Percentiles rank a stretch among this genome's conserved stretches.
Conservation (phyloP, 2,329 filamentous ascomycete species). For the Ophiostoma ulmi region DNA sequence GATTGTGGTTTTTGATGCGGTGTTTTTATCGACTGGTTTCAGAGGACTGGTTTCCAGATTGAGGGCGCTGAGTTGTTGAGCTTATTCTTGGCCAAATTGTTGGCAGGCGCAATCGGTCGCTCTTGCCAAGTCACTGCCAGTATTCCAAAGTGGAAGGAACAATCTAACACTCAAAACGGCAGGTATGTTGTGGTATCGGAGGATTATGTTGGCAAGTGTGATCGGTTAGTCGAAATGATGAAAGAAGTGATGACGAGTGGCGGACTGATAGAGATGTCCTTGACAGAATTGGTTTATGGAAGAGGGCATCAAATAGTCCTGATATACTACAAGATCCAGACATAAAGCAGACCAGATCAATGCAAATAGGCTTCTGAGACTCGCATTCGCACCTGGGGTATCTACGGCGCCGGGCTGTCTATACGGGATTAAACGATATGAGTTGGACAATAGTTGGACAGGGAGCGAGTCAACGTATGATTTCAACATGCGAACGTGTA, state of each 20-base stretch:
- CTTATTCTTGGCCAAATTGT: background rate
- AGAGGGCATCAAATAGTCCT: background rate
- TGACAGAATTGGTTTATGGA: background rate
- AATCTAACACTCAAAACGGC: background rate
- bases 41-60: background rate
- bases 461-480: background rate
- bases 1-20: background rate
- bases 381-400: conserved; percentile 11
- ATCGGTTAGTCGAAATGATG: background rate
- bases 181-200: background rate
- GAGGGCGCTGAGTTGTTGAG: background rate
- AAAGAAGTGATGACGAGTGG: background rate
- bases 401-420: background rate
- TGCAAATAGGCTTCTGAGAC: background rate
- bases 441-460: background rate
- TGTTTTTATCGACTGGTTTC: background rate
- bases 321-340: background rate
- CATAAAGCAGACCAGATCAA: background rate
- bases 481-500: background rate
- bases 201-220: background rate
- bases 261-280: background rate
- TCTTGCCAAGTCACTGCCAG: background rate
- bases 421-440: background rate
- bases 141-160: background rate
- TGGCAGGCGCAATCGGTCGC: background rate